Evolutionary conservation across 2,329 filamentous ascomycete genomes (phyloP).

Genomic region (Remersonia thermophila): DNA sequence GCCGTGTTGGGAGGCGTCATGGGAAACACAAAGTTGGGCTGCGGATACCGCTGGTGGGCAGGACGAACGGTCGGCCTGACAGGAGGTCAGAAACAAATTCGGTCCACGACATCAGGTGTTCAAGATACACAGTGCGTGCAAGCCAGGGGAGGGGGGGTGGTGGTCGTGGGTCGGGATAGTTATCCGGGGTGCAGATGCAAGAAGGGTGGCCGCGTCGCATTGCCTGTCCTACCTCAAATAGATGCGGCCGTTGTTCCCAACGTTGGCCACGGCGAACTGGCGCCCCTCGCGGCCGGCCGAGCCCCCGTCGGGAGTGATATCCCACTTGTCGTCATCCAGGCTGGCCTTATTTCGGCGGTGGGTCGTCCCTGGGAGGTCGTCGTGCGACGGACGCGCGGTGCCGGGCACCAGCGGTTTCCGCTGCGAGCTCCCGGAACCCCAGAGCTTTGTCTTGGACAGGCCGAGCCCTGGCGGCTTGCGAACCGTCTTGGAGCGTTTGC

Average conservation of each 20-base stretch:
- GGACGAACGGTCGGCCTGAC: constrained; percentile 48
- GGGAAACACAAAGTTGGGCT: constrained; percentile 48
- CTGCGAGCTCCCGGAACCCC: constrained; percentile 16
- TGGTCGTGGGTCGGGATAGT: neutral
- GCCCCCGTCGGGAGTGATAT: constrained; percentile 47
- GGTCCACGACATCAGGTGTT: neutral
- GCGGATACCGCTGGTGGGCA: constrained; percentile 47
- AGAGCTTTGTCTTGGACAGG: constrained; percentile 18
- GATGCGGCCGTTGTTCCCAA: constrained; percentile 72
- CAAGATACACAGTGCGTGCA: neutral
- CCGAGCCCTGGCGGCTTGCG: constrained; percentile 8
- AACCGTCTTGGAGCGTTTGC: constrained; percentile 12
- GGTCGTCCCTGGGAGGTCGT: constrained; percentile 21
- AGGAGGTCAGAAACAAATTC: constrained; percentile 11
- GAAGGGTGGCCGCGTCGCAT: neutral
- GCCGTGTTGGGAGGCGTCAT: constrained; percentile 48
- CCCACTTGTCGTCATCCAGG: constrained; percentile 44
- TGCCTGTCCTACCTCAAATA: constrained; percentile 52
- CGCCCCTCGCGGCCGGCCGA: constrained; percentile 52
- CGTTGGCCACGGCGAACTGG: constrained; percentile 69
- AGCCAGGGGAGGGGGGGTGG: neutral
- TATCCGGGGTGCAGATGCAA: neutral
- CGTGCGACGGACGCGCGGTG: constrained; percentile 34
- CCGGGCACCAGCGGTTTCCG: constrained; percentile 31
- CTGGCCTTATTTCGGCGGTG: constrained; percentile 35